Evolutionary conservation across 805 yeast species (phyloP).

Genomic region (Wickerhamomyces subpelliculosus): DNA sequence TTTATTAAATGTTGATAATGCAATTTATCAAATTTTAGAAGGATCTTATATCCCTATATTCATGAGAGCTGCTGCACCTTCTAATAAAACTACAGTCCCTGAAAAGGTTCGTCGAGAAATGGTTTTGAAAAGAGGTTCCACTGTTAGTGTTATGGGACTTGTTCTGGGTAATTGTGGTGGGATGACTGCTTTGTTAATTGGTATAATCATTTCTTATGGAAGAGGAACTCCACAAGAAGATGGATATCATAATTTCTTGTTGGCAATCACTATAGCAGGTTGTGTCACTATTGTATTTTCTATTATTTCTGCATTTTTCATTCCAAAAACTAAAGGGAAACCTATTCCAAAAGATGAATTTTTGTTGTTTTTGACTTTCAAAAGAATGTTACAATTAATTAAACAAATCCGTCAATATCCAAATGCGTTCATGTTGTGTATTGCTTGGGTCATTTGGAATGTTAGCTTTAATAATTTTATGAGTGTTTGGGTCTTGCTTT

Average conservation of each 20-base stretch:
- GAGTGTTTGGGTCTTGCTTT: conserved; percentile 28
- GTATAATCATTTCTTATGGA: conserved; percentile 29
- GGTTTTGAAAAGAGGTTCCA: conserved; percentile 26
- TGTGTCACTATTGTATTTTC: conserved; percentile 25
- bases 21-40: conserved; percentile 30
- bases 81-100: background rate
- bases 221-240: conserved; percentile 19
- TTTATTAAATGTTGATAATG: conserved; percentile 23
- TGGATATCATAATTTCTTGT: conserved; percentile 28
- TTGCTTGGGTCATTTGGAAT: conserved; percentile 39
- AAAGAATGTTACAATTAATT: conserved; percentile 21
- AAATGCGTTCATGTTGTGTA: conserved; percentile 28
- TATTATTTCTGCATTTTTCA: conserved; percentile 19
- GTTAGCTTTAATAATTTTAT: conserved; percentile 29
- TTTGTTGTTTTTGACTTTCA: conserved; percentile 22
- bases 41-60: conserved; percentile 34
- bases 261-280: conserved; percentile 35
- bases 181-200: conserved; percentile 29
- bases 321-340: conserved; percentile 27
- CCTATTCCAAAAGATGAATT: conserved; percentile 21
- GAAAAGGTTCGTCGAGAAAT: conserved; percentile 22
- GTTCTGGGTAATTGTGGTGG: conserved; percentile 32
- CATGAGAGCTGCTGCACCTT: conserved; percentile 26
- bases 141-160: conserved; percentile 32
- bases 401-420: conserved; percentile 24